phyloP scores from a whole-genome alignment of 1,284 basidiomycete species.

The Boletellus sp. region DNA sequence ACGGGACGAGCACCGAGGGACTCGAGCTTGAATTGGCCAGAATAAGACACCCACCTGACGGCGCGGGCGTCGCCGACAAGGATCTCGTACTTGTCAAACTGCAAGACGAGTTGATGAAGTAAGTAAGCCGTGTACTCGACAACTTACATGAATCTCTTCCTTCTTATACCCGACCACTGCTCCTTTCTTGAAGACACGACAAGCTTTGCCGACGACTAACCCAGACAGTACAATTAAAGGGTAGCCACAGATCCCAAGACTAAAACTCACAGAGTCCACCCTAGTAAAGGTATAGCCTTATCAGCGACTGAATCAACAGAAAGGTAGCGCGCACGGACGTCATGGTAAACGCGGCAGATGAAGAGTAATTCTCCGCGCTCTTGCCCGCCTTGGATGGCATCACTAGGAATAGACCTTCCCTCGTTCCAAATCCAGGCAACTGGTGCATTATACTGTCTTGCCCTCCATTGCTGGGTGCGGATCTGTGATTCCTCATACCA shows the following conservation, averaged over 20 bases:
- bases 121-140: not conserved
- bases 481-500: slow-evolving; percentile 58
- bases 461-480: slow-evolving; percentile 48
- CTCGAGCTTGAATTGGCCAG: slow-evolving; percentile 44
- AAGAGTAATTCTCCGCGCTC: slow-evolving; percentile 51
- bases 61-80: slow-evolving; percentile 59
- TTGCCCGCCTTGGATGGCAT: slow-evolving; percentile 55
- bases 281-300: slow-evolving; percentile 29
- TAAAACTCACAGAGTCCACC: slow-evolving; percentile 51
- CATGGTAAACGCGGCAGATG: slow-evolving; percentile 56
- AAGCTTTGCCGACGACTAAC: slow-evolving; percentile 66
- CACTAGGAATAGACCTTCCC: slow-evolving; percentile 54
- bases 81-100: slow-evolving; percentile 62
- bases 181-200: slow-evolving; percentile 52
- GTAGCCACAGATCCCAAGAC: not conserved
- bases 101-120: slow-evolving; percentile 1
- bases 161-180: slow-evolving; percentile 57
- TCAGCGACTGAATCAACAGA: slow-evolving; percentile 7
- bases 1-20: slow-evolving; percentile 50
- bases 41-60: slow-evolving; percentile 54
- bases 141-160: slow-evolving; percentile 54
- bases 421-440: slow-evolving; percentile 59
- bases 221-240: slow-evolving; percentile 1
- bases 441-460: slow-evolving; percentile 44
- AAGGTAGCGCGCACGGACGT: slow-evolving; percentile 39